Evolutionary conservation across 306 rosid genomes (phyloP), one percentile per base, ranked within the genome.

Genomic region (Castanea sativa): DNA sequence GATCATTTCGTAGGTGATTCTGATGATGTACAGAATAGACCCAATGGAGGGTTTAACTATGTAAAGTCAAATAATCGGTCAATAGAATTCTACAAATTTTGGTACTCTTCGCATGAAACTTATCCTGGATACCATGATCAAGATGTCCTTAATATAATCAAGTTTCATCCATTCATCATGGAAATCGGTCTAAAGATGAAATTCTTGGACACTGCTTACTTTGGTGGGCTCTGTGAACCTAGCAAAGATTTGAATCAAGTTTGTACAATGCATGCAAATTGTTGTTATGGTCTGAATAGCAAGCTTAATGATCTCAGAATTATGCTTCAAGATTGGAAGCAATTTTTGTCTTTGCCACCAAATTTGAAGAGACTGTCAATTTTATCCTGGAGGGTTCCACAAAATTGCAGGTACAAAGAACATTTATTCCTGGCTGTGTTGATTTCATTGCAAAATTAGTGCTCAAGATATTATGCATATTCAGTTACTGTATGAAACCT

Each of bases 211-310:
- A 95, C 99, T 55, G 90, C 92, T 80, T 82, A 86, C 82, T 95
- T 93, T 79, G 99, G 99, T 59, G 98, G 99, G 77, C 87, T 95
- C 79, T 95, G 98, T 81, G 96, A 95, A 80, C 99, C 99, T 33
- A 95, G 99, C 87, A 87, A 85, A 87, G 98, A 95, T 85, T 82
- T 95, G 79, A 93, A 95, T 88, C 85, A 73, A 78, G 99, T 95
- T 21, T 88, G 97, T 85, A 95, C 99, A 5, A 95, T 95, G 98
- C 99, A 95, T 82, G 99, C 98, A 73, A 95, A 93, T 81, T 95
- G 98, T 81, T 95, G 99, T 84, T 76, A 81, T 59, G 99, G 98
- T 49, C 76, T 95, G 85, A 88, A 87, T 33, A 93, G 82, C 88
- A 95, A 95, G 88, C 97, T 95, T 84, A 92, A 90, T 67, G 98